Evolutionary conservation across 139 green algal genomes (phyloP), one percentile per base, ranked within the genome.

Genomic region (Chlamydomonas incerta): DNA sequence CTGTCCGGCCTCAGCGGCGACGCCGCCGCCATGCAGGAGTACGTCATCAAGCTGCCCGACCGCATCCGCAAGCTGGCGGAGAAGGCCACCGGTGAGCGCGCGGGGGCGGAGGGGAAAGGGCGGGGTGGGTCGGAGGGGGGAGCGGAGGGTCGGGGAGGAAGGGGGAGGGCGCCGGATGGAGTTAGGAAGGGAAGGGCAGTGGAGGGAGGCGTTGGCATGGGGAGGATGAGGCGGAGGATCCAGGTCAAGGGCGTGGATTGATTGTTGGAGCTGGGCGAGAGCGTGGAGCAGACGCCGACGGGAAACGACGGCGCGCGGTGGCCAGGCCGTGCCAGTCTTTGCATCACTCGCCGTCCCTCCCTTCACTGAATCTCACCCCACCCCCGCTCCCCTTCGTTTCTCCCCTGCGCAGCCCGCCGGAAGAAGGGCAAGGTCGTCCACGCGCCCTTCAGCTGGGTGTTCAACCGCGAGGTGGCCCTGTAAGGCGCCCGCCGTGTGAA

Each of bases 381-480:
- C 66, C 10, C 17, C 11, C 18, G 28, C 29, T 37, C 6, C 29
- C 15, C 18, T 37, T 37, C 29, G 28, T 70, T 46, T 47, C 62
- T 28, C 33, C 15, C 18, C 33, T 28, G n/a, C 31, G 50, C 80
- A 73, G 81, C 81, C 11, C 81, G 71, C 81, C 74, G 67, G 58
- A 60, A 58, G 85, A 95, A 94, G 89, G 85, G 88, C 76, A 98
- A 97, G 92, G 85, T 58, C 21, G 15, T 66, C 8, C 62, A 88
- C 10, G 87, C 91, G 15, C 74, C 90, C 50, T 98, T 99, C 88
- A 95, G 89, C 79, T 99, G 97, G 97, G 93, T 99, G 70, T 98
- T 96, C 90, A 92, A 98, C 93, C 91, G 95, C 18, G 67, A 93
- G 67, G 90, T 98, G 31, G 15, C 85, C 46, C 82, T 98, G 74